phyloP scores from a whole-genome alignment of 345 rosid species.

The Tarenaya hassleriana region DNA sequence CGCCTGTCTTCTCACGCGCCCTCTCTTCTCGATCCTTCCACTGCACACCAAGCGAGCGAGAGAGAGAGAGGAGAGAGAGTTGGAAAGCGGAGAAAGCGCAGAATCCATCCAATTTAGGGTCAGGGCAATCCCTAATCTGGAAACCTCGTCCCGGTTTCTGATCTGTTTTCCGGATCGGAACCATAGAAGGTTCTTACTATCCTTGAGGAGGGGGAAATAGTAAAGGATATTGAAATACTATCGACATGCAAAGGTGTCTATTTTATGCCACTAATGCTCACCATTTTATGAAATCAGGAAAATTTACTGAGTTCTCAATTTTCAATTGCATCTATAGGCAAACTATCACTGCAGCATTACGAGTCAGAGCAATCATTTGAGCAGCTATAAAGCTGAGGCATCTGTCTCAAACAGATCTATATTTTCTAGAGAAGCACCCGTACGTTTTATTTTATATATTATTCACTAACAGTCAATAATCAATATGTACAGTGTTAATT shows the following conservation, averaged over 20 bases:
- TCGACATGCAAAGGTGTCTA: background rate
- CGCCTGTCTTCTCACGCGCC: constrained; percentile 35
- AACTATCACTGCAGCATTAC: too few species aligned
- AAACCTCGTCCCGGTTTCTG: constrained; percentile 18
- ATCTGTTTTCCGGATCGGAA: too few species aligned
- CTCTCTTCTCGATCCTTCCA: constrained; percentile 20
- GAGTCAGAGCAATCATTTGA: too few species aligned
- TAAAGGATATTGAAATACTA: background rate
- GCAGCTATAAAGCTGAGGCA: too few species aligned
- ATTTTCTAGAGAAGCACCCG: background rate
- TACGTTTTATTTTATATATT: background rate
- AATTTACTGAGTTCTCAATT: background rate
- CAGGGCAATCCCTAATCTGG: constrained; percentile 55
- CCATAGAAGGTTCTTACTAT: constrained; percentile 9
- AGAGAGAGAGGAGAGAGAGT: constrained; percentile 10
- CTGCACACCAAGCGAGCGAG: constrained; percentile 26
- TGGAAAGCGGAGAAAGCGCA: constrained; percentile 24
- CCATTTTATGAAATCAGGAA: background rate
- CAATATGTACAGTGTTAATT: background rate
- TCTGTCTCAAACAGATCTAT: background rate
- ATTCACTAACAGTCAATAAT: background rate
- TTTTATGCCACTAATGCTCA: background rate
- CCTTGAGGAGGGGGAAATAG: constrained; percentile 1
- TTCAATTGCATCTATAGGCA: background rate
- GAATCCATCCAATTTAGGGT: constrained; percentile 41